Conservation (phyloP, 2,329 filamentous ascomycete species). For the Curvularia verruculosa region DNA sequence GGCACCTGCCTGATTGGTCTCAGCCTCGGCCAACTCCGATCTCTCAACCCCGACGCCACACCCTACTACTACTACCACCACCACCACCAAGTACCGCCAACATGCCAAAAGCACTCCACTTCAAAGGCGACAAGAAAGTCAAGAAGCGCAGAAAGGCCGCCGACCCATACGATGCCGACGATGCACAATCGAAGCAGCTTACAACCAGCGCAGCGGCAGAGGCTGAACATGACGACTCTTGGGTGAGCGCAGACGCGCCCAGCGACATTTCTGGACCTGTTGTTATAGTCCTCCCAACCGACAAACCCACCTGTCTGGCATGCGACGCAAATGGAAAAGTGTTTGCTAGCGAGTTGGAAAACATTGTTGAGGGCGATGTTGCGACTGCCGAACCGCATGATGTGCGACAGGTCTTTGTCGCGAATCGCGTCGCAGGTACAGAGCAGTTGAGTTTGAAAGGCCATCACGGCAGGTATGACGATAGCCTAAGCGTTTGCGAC, state of each 20-base stretch:
- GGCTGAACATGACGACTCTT: slow-evolving; percentile 77
- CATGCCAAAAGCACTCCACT: slow-evolving; percentile 89
- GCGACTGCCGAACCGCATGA: slow-evolving; percentile 93
- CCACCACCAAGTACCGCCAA: slow-evolving; percentile 10
- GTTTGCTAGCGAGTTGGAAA: slow-evolving; percentile 81
- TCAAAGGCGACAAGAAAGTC: slow-evolving; percentile 96
- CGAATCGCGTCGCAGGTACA: slow-evolving; percentile 80
- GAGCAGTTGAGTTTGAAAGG: slow-evolving; percentile 86
- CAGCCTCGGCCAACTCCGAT: slow-evolving; percentile 34
- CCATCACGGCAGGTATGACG: slow-evolving; percentile 75
- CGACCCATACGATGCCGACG: slow-evolving; percentile 55
- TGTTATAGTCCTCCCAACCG: slow-evolving; percentile 79
- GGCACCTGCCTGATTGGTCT: slow-evolving; percentile 39
- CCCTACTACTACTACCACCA: slow-evolving; percentile 18
- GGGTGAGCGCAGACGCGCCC: slow-evolving; percentile 81
- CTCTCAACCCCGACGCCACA: slow-evolving; percentile 20
- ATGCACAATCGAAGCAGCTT: slow-evolving; percentile 42
- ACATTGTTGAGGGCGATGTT: slow-evolving; percentile 82
- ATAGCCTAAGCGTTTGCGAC: neutral
- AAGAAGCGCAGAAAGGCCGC: slow-evolving; percentile 85
- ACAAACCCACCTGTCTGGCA: slow-evolving; percentile 74
- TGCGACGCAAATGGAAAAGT: slow-evolving; percentile 87
- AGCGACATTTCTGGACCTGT: slow-evolving; percentile 81
- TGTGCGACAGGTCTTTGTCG: slow-evolving; percentile 94
- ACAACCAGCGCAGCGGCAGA: slow-evolving; percentile 46